Evolutionary conservation across 2,329 filamentous ascomycete species (phyloP), one percentile per base, ranked within the genome.

Genomic region (Macrophomina pseudophaseolina): DNA sequence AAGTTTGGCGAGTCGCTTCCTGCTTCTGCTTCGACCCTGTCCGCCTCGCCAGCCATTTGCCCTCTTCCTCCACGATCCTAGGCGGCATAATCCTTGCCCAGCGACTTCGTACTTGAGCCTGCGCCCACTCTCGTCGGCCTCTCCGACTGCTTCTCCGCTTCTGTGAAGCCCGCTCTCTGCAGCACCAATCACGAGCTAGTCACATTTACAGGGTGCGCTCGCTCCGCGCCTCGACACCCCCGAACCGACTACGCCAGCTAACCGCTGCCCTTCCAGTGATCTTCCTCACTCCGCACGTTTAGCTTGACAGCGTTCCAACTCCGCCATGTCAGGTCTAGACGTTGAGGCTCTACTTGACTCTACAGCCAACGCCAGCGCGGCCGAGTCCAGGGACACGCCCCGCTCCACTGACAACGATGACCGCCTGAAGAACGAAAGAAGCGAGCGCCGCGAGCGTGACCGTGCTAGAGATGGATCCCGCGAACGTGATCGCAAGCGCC

Each of bases 281-380:
- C 44, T 35, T 65, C 60, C 63, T 65, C 60, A 63, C 46, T 60
- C 59, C 42, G 53, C 59, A 65, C 32, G 46, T 65, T 59, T 53
- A 48, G 58, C 64, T 58, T 63, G 65, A 67, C 62, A 66, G 44
- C 63, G 40, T 66, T 63, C 63, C 49, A 65, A 66, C 71, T 67
- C 73, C 80, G 82, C 72, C 72, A 90, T 90, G 88, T 88, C 88
- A 54, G 85, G 85, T 78, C 83, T 90, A 72, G 93, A 97, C 76
- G 92, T 97, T 73, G 94, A 97, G 84, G 92, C 93, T 71, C 87
- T 97, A 71, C 88, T 97, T 72, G 93, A 97, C 80, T 92, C 91
- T 62, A 92, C 91, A 69, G 92, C 91, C 63, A 89, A 88, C 76
- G 84, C 85, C 54, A 70, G 72, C 53, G 72, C 76, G 51, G 74